Conservation (phyloP, 257 asterid species). For the Primulina eburnea region DNA sequence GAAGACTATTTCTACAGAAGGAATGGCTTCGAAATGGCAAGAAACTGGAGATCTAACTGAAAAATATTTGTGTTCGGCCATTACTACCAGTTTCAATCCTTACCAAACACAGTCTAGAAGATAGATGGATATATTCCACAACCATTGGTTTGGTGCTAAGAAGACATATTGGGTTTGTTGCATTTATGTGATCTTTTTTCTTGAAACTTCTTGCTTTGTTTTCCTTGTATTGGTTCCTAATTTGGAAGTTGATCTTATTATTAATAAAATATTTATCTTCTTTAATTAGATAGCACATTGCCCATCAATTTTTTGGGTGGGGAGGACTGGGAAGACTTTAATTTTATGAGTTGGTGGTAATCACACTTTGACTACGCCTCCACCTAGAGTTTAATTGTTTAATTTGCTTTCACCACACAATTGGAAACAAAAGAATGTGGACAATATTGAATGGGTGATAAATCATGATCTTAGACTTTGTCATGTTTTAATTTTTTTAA, state of each 20-base stretch:
- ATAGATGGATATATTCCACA: slow-evolving; percentile 20
- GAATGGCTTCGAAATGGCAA: slow-evolving; percentile 91
- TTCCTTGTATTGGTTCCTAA: slow-evolving; percentile 21
- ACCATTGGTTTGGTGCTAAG: slow-evolving; percentile 22
- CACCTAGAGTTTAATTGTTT: no score
- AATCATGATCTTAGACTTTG: no score
- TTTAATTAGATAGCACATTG: no score
- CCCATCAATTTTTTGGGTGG: neutral
- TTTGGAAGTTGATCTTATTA: slow-evolving; percentile 15
- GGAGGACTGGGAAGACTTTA: neutral
- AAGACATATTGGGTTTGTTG: slow-evolving; percentile 17
- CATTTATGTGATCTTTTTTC: slow-evolving; percentile 28
- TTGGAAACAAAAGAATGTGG: no score
- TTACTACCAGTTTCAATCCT: slow-evolving; percentile 29
- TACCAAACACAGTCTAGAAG: slow-evolving; percentile 19
- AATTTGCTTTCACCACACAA: no score
- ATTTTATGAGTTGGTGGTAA: no score
- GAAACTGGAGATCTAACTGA: slow-evolving; percentile 64
- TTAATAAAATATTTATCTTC: slow-evolving; percentile 19
- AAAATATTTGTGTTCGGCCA: slow-evolving; percentile 5
- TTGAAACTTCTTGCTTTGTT: slow-evolving; percentile 17
- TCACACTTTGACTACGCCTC: no score
- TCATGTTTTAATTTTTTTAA: no score
- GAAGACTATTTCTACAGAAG: slow-evolving; percentile 69
- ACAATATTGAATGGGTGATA: no score